Evolutionary conservation across 305 asterid species (phyloP).

Genomic region (Solanum hybrid): DNA sequence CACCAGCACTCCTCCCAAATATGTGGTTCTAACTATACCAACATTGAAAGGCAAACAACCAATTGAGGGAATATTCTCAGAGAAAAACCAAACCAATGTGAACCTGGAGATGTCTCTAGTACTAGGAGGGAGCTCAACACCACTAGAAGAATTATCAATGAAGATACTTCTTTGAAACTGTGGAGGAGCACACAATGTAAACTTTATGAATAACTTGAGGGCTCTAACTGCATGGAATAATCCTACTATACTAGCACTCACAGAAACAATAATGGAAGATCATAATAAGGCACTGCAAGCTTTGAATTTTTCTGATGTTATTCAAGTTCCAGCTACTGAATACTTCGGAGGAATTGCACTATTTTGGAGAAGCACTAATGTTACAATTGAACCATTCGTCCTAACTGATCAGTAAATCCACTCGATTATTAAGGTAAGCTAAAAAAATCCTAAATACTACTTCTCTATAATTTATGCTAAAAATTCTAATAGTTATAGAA

Average conservation of each 20-base stretch:
- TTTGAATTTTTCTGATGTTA: too few relatives aligned
- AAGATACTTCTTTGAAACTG: neutral
- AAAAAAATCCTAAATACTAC: neutral
- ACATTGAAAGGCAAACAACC: neutral
- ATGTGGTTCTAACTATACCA: neutral
- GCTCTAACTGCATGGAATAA: neutral
- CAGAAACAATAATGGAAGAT: neutral
- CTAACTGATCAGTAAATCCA: neutral
- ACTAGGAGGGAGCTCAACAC: neutral
- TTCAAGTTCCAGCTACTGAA: neutral
- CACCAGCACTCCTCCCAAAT: too few relatives aligned
- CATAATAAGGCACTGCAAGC: neutral
- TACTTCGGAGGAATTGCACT: neutral
- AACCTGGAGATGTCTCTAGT: neutral
- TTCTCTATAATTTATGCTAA: neutral
- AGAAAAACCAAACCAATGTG: too few relatives aligned
- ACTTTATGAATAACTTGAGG: neutral
- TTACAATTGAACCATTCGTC: neutral
- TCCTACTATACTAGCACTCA: neutral
- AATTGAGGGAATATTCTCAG: neutral
- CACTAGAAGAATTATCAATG: neutral
- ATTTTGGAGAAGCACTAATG: neutral
- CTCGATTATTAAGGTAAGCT: neutral
- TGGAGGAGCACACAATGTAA: neutral
- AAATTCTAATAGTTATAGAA: neutral